Base-by-base conservation (phyloP, 805 yeast genomes). In the Saturnispora bothae region DNA sequence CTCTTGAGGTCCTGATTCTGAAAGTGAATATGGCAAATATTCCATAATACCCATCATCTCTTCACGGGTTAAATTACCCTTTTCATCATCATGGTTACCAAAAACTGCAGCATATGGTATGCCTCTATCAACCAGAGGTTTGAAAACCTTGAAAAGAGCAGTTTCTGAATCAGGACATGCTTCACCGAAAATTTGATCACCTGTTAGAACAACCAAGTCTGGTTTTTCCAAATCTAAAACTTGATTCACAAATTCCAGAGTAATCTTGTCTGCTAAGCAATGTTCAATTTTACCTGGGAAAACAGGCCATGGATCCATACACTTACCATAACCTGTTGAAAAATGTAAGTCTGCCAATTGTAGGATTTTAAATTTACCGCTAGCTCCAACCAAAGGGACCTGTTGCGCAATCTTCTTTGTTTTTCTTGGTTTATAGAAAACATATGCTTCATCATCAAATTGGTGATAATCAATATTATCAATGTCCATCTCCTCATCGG, bases 11-110 rank as follows among this genome's bases (percentile, higher is more conserved):
- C 95, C 89, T 1, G 68, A 45, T 18, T 56, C 51, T 0, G 85
- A 69, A 12, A 79, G 42, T 1, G 83, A 79, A 54, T 67, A 82
- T 0, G 97, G 98, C 35, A 89, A 60, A 1, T 59, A 48, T 7
- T 63, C 46, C 3, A 74, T 65, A 5, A 82, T 51, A 3, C 64
- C 51, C 74, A 86, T 80, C 30, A 85, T 51, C 46, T 76, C 73
- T 39, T 59, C 53, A 28, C 95, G 68, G 13, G 64, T 44, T 41
- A 85, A 48, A 4, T 78, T 69, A 1, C 95, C 94, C 1, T 95
- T 89, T 59, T 88, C 94, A 51, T 81, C 92, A 56, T 92, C 98
- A 55, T 92, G 98, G 56, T 92, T 92, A 1, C 98, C 98, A 64
- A 89, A 68, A 7, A 78, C 76, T 46, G 82, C 67, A 0, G 96